Evolutionary conservation across 1,284 basidiomycete genomes (phyloP), one percentile per base, ranked within the genome.

Genomic region (Erythrobasidium hasegawianum): DNA sequence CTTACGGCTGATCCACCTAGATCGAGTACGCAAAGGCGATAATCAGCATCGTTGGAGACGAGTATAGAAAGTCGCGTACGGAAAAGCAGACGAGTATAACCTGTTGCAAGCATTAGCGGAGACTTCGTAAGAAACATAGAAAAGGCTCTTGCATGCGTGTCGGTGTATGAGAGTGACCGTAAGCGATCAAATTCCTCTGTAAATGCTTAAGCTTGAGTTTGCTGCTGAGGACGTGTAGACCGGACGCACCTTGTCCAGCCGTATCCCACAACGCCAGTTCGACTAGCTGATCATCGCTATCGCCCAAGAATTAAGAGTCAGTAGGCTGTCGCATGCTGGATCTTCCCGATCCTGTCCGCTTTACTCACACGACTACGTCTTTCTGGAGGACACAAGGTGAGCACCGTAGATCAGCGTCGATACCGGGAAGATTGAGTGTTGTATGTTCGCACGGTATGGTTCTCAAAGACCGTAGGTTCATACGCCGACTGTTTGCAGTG

Each of bases 211-310:
- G 43, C 43, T 54, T 24, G 22, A 22, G 26, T 27, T 10, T 20
- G 24, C 16, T 26, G 26, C 20, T 53, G 27, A 47, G 54, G n/a
- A 47, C 14, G 4, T n/a, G 14, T 47, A 43, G 29, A 59, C 22
- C 20, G 59, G 54, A 79, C 85, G 71, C 74, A 90, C 91, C 43
- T 47, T 47, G 43, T 18, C 43, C 91, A 41, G 94, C 94, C 45
- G 94, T 97, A 77, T 97, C 95, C 94, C 94, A 97, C 67, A 97
- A 76, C 74, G 90, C 90, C 55, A 97, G 81, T 75, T 97, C 94
- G 11, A 97, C 86, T 20, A 83, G 76, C 71, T 89, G 86, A 38
- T 89, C 89, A 67, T 93, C 90, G 24, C 96, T 84, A 69, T 83
- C 11, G 33, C 11, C 33, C 33, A 33, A 5, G n/a, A n/a, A n/a